Percentiles rank a stretch among this genome's conserved stretches.
phyloP scores from a whole-genome alignment of 2,329 filamentous ascomycete species.

The Graphilbum fragrans region DNA sequence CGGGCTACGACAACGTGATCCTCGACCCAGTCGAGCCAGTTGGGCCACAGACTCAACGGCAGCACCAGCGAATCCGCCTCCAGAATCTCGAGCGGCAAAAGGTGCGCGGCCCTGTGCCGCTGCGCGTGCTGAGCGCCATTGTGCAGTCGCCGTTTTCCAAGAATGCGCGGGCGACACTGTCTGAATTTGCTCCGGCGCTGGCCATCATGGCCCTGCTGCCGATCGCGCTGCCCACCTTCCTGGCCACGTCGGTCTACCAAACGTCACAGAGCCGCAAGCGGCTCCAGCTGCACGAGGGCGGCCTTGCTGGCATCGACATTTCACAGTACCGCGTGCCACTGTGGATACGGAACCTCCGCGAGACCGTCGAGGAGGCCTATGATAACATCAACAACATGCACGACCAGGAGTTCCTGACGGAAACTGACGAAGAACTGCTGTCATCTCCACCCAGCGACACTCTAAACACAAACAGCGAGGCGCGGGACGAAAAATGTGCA shows the following conservation, averaged over 20 bases:
- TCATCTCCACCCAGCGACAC: neutral
- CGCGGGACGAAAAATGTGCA: too few relatives aligned
- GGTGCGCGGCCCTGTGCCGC: neutral
- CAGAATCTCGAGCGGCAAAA: neutral
- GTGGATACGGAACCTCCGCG: slow-evolving; percentile 62
- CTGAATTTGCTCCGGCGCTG: slow-evolving; percentile 33
- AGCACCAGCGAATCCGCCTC: neutral
- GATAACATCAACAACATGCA: slow-evolving; percentile 55
- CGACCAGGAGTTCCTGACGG: slow-evolving; percentile 57
- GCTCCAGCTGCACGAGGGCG: slow-evolving; percentile 64
- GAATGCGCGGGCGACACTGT: slow-evolving; percentile 5
- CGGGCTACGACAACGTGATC: slow-evolving; percentile 63
- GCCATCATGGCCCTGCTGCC: slow-evolving; percentile 61
- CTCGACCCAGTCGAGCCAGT: slow-evolving; percentile 56
- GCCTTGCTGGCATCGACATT: slow-evolving; percentile 54
- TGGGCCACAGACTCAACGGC: neutral
- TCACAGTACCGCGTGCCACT: slow-evolving; percentile 65
- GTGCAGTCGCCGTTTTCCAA: slow-evolving; percentile 7
- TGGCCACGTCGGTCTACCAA: slow-evolving; percentile 67
- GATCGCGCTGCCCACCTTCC: slow-evolving; percentile 56
- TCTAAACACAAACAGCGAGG: neutral
- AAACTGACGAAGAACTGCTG: slow-evolving; percentile 32
- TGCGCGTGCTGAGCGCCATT: slow-evolving; percentile 2
- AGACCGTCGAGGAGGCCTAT: slow-evolving; percentile 65
- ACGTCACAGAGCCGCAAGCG: slow-evolving; percentile 62